Base-by-base conservation (phyloP, 2,329 filamentous ascomycete genomes). In the Colletotrichum sp. region DNA sequence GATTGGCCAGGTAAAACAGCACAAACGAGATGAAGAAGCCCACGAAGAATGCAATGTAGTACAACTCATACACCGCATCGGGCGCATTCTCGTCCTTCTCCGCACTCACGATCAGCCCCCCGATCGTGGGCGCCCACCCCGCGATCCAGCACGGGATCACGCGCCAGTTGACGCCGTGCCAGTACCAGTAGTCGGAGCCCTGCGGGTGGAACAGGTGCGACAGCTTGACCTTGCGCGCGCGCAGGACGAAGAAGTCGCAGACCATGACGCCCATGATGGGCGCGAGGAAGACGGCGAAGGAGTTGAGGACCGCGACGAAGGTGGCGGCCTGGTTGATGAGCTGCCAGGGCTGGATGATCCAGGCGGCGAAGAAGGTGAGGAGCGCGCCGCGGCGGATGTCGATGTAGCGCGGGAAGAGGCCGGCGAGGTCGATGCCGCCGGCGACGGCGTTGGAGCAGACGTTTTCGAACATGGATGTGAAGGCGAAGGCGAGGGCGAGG, bases 31-130 rank as follows among this genome's bases (percentile, higher is more conserved):
- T 77, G 34, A 71, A 66, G 21, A 79, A 71, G 72, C 87, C 87
- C 18, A 87, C 82, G 15, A 88, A 82, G 75, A 89, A 89, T 0
- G 88, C 86, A 81, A 87, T 85, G 72, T 86, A 88, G 77, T 89
- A 89, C 21, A 89, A 77, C 78, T 89, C 81, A n/a, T 84, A 84
- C 44, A 88, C 76, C 5, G 80, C 81, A 34, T 80, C 80, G 5
- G 86, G 82, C 6, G 85, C 84, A 69, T 80, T 57, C 10, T 16
- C 8, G 34, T 63, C 55, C 3, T 62, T 62, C 21, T 18, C 15
- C 6, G 36, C 68, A 28, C 60, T 75, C 18, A 32, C 68, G 9
- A 72, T 24, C 36, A 75, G 26, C 6, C 72, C 72, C 15, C 72
- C 72, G 62, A 89, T 83, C 0, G 85, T 87, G 4, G 85, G 86